A percentile compares a stretch with the other conserved stretches of the same genome.
Conservation (phyloP, 257 asterid species). For the Voacanga thouarsii region DNA sequence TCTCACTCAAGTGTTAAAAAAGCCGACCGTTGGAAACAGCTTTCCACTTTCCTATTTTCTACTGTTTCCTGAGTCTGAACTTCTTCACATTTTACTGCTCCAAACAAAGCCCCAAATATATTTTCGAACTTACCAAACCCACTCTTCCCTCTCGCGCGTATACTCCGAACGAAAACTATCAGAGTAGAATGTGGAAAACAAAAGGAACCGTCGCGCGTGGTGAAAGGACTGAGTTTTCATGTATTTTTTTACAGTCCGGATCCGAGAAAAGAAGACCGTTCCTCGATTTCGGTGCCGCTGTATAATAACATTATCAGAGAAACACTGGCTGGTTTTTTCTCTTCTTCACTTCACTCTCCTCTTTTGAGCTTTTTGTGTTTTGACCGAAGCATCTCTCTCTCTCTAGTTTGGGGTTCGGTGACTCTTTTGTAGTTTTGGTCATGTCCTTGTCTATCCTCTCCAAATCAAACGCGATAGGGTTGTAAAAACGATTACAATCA, state of each 20-base stretch:
- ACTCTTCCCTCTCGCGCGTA: conserved; percentile 11
- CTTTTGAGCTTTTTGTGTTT: neutral
- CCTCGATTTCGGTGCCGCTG: conserved; percentile 40
- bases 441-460: conserved; percentile 9
- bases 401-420: neutral
- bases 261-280: conserved; percentile 70
- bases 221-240: neutral
- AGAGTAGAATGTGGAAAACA: neutral
- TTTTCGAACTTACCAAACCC: neutral
- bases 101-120: conserved; percentile 1
- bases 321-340: neutral
- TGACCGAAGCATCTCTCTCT: conserved; percentile 4
- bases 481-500: neutral
- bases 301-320: neutral
- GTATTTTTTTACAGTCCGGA: conserved; percentile 21
- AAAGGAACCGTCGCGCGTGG: neutral
- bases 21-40: conserved; percentile 52
- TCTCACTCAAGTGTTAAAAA: conserved; percentile 13
- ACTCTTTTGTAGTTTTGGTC: conserved; percentile 5
- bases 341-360: conserved; percentile 9
- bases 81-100: conserved; percentile 11
- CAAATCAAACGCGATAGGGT: neutral
- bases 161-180: too few species aligned
- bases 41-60: conserved; percentile 24
- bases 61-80: conserved; percentile 1